Base-by-base conservation (phyloP, 495 filamentous ascomycete genomes). In the Apodospora peruviana region DNA sequence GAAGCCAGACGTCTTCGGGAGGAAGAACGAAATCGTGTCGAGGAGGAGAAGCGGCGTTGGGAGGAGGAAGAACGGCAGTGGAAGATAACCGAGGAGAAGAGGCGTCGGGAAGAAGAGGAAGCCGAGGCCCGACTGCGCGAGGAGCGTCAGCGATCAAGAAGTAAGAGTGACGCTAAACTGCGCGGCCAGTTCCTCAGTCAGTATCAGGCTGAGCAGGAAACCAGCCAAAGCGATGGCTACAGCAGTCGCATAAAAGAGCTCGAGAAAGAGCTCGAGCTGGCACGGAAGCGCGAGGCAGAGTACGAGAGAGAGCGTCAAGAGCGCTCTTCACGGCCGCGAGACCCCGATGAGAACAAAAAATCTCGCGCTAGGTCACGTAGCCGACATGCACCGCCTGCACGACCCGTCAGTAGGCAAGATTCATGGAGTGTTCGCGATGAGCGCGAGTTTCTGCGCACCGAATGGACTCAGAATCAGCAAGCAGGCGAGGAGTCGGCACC, bases 111-210 rank as follows among this genome's bases (percentile, higher is more conserved):
- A 61, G 90, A 95, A 53, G 78, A 77, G 39, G 87, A 86, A 53
- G 78, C 77, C 14, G 80, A 90, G 56, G 76, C 78, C 11, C 77
- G 75, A 40, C 52, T 89, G 3, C 81, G 84, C 47, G 74, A 80
- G 44, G 87, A 93, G 51, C 76, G 82, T 20, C 79, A 78, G 45
- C 79, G 76, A 52, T 72, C 78, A 54, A 72, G 80, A 45, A 74
- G 73, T 14, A 68, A 71, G 36, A 83, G 75, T 50, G 85, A 90
- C 57, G 66, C 71, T 35, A 80, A 83, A 48, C 76, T 95, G 24
- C 83, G 84, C 50, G 90, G 89, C 5, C 90, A 95, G 62, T 90
- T 84, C 56, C 77, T 94, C 18, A 90, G 86, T 56, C 86, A 95
- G 56, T 95, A 94, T 60, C 87, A 88, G 66, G 81, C 81, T 17